phyloP scores from a whole-genome alignment of 2,329 filamentous ascomycete genomes.

The Penicillium sp. region DNA sequence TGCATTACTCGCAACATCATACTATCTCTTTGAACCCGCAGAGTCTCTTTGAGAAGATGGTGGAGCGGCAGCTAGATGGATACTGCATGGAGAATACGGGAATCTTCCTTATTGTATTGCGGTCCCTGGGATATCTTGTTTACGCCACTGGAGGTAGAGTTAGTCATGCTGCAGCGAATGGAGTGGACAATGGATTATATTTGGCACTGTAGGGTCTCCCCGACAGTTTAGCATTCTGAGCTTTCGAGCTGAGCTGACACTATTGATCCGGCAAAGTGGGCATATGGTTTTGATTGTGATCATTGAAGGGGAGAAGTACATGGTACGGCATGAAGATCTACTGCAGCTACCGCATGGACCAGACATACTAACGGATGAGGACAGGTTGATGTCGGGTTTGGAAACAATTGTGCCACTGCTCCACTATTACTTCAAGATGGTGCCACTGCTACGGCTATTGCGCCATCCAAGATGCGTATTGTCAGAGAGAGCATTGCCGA shows the following conservation, averaged over 20 bases:
- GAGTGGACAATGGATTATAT: constrained; percentile 42
- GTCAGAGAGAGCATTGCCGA: constrained; percentile 51
- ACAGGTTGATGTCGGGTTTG: constrained; percentile 63
- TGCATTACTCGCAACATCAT: constrained; percentile 56
- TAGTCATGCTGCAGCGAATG: constrained; percentile 36
- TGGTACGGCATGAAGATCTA: constrained; percentile 26
- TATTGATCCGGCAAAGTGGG: constrained; percentile 28
- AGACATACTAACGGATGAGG: neutral
- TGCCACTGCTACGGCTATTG: constrained; percentile 46
- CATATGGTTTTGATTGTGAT: constrained; percentile 65
- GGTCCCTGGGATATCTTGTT: constrained; percentile 53
- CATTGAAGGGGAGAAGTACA: constrained; percentile 49
- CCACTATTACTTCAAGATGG: constrained; percentile 56
- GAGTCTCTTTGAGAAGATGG: constrained; percentile 55
- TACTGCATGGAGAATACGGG: constrained; percentile 63
- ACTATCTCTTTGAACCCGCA: constrained; percentile 52
- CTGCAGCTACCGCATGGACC: neutral
- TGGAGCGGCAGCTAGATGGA: constrained; percentile 52
- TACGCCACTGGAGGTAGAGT: constrained; percentile 59
- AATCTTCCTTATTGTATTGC: constrained; percentile 54
- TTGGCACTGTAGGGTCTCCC: constrained; percentile 46
- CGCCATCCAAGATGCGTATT: constrained; percentile 58
- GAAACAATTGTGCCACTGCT: constrained; percentile 59
- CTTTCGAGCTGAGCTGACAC: neutral
- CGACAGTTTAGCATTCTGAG: neutral